Evolutionary conservation across 1,139 yeast species (phyloP), one percentile per base, ranked within the genome.

Genomic region (Pichia sp.): DNA sequence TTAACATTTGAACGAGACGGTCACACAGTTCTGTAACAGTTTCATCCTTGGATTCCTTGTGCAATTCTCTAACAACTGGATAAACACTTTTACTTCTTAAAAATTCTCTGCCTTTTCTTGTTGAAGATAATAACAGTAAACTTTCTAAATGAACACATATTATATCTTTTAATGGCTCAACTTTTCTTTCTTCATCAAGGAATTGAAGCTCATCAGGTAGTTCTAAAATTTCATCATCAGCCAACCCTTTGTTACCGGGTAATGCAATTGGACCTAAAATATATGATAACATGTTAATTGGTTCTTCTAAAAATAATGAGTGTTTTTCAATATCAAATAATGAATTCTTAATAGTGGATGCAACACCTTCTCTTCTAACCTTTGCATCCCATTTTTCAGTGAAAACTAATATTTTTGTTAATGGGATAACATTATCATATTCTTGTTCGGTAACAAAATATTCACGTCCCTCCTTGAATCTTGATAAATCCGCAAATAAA

Each of bases 181-280:
- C 78, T 58, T 71, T 63, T 64, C 87, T 88, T 55, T 85, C 94
- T 27, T 80, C 80, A 15, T 87, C 86, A 47, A 88, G 70, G 45
- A 86, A 72, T 66, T 88, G 96, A 49, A 90, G 76, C 61, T 87
- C 95, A 30, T 87, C 96, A 1, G 97, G 97, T 55, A 92, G 76
- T 47, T 83, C 80, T 60, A 87, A 84, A 75, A 85, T 78, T 60
- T 92, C 97, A 39, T 90, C 97, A 42, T 89, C 97, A 48, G 82
- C 89, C 50, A 86, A 80, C 61, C 87, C 94, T 44, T 59, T 54
- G 47, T 61, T 60, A 22, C 54, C 58, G 0, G 94, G 83, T 0
- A 90, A 88, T 1, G 95, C 85, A 55, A 92, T 74, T 11, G 97
- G 97, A 44, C 86, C 71, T 49, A 90, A 71, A 35, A 92, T 74